phyloP scores from a whole-genome alignment of 2,329 filamentous ascomycete genomes.

The Furcasterigmium furcatum region DNA sequence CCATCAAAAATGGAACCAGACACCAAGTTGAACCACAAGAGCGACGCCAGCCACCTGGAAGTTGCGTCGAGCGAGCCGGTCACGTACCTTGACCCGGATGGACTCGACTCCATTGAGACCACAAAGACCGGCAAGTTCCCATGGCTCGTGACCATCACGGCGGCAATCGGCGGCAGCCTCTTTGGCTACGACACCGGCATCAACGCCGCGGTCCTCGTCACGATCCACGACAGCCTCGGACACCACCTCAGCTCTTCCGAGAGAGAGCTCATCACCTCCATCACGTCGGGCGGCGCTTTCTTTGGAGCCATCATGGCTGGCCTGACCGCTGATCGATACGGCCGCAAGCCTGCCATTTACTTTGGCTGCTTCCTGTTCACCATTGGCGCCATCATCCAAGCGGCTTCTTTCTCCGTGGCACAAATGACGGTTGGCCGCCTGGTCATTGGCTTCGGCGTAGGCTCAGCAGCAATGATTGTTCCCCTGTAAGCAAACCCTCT shows the following conservation, averaged over 20 bases:
- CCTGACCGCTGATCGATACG: constrained; percentile 18
- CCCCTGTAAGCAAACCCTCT: constrained; percentile 15
- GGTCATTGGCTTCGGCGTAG: constrained; percentile 46
- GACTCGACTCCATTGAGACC: constrained; percentile 8
- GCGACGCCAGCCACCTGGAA: not conserved
- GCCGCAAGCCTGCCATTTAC: constrained; percentile 36
- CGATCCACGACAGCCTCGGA: constrained; percentile 32
- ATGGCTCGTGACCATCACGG: not conserved
- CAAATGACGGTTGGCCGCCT: constrained; percentile 22
- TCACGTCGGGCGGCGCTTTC: constrained; percentile 38
- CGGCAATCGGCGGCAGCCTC: constrained; percentile 12
- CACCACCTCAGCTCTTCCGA: constrained; percentile 35
- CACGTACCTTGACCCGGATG: not conserved
- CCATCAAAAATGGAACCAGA: not conserved
- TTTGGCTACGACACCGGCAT: constrained; percentile 41
- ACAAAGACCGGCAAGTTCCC: constrained; percentile 13
- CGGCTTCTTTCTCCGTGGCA: constrained; percentile 10
- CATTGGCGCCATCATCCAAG: constrained; percentile 13
- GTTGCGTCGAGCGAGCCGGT: not conserved
- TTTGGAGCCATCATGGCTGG: constrained; percentile 15
- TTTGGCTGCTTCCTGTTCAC: constrained; percentile 27
- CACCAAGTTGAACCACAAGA: not conserved
- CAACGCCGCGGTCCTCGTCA: constrained; percentile 40
- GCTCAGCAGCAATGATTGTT: constrained; percentile 42
- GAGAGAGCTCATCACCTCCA: constrained; percentile 48